Evolutionary conservation across 371 early-diverging fungal species (phyloP), one percentile per base, ranked within the genome.

Genomic region (Funneliformis caledonium): DNA sequence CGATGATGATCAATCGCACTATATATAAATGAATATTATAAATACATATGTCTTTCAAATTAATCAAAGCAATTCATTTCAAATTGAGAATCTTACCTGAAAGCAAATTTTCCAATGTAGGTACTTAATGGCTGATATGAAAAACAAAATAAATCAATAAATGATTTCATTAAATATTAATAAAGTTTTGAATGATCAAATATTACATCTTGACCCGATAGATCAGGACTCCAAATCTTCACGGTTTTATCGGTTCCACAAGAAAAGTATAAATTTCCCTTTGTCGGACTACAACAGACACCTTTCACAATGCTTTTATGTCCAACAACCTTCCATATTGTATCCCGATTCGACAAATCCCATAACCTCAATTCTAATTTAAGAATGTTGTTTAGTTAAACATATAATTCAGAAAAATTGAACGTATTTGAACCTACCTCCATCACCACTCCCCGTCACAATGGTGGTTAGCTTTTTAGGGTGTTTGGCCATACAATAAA

Each of bases 401-500:
- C 19, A 45, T 64, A 19, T 76, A 10, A 59, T 22, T 9, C n/a
- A 14, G 31, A 45, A 16, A 16, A 79, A n/a, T 14, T 19, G 33
- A 9, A 31, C n/a, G n/a, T 3, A 45, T 8, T n/a, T 26, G 70
- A 68, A 14, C 65, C 83, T 84, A 92, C 93, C 94, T 78, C 99
- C 99, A 84, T 99, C 99, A 67, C 96, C 98, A 79, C 94, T 93
- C 19, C 98, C 99, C 0, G 97, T 95, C 70, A 94, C 89, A 73
- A 97, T 84, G 60, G 89, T 89, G 43, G 93, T 94, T 45, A 99
- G 85, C 43, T 91, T 88, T 70, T 91, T 92, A 8, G 96, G 95
- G 83, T 98, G 95, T 85, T 97, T 99, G 0, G 94, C 92, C 90
- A 99, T 89, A 80, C 93, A 86, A 84, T 98, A 98, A 12, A 99